Evolutionary conservation across 768 basidiomycete species (phyloP), one percentile per base, ranked within the genome.

Genomic region (Sistotremastrum niveocremeum): DNA sequence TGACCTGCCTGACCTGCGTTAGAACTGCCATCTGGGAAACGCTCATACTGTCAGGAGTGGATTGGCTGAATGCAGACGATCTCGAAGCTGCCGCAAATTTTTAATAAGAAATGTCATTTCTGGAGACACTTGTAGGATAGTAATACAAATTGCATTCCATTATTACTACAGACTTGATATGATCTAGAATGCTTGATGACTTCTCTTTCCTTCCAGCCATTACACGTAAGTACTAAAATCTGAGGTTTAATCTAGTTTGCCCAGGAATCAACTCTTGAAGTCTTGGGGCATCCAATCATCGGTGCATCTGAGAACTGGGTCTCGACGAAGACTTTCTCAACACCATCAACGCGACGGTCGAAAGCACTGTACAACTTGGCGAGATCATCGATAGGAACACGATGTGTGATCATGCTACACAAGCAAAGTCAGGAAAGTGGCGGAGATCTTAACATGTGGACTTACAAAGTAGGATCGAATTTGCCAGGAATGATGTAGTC

Each of bases 271-370:
- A 50, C 84, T 81, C 84, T 86, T 51, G 3, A 51, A 11, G 41
- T 2, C 37, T 51, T 52, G 45, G 56, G 20, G 20, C 20, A 20
- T 20, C 20, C 20, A 20, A 20, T 20, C 20, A 20, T 20, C 20
- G 20, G 20, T 20, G 20, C 50, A 46, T 62, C 48, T 1, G 68
- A 68, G 51, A 72, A 74, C 55, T 73, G 66, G 10, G 84, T 86
- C 64, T 83, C 68, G 4, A 88, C 78, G 53, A 85, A 86, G 2
- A 83, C 81, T 60, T 84, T 84, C 57, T 75, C 67, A 5, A 84
- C 72, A 3, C 81, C 79, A 6, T 50, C 63, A 39, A 60, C 50
- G 12, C 76, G 70, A 48, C 71, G 66, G 57, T 84, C 78, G 52
- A 85, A 83, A 3, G 74, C 73, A 6, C 57, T 60, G 57, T 86